These are phyloP conservation scores for Closterium sp. DNA, from an alignment of 139 green algal genomes.

Conservation along the genomic window DNA sequence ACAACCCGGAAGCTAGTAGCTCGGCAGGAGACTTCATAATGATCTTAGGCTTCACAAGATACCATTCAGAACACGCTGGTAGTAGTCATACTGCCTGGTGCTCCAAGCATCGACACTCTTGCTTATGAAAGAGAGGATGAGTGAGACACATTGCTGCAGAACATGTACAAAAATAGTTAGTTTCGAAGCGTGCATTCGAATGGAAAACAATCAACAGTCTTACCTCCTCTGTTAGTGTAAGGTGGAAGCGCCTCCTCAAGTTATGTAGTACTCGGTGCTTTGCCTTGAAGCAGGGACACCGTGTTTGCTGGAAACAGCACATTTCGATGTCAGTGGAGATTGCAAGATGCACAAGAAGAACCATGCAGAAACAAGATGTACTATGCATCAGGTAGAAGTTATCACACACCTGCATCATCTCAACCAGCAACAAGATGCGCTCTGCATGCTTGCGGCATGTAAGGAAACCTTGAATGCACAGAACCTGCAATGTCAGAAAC, in stretches of 20 bases:
- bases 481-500: slow-evolving; percentile 20
- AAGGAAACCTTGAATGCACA: slow-evolving; percentile 96
- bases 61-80: slow-evolving; percentile 94
- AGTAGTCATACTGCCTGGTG: slow-evolving; percentile 98
- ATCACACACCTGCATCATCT: slow-evolving; percentile 80
- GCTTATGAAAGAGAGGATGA: slow-evolving; percentile 84
- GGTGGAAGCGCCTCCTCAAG: slow-evolving; percentile 81
- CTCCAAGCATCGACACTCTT: slow-evolving; percentile 91
- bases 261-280: slow-evolving; percentile 70
- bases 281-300: slow-evolving; percentile 92
- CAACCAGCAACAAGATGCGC: slow-evolving; percentile 75
- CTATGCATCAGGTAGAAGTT: background rate
- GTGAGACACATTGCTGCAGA: slow-evolving; percentile 69
- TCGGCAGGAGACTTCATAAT: background rate
- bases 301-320: slow-evolving; percentile 53
- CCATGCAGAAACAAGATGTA: background rate
- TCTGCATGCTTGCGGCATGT: slow-evolving; percentile 85
- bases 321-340: background rate
- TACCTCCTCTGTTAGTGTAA: slow-evolving; percentile 63
- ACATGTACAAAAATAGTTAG: slow-evolving; percentile 17
- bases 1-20: no score
- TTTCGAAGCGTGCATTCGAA: background rate
- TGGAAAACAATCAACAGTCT: slow-evolving; percentile 29
- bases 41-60: slow-evolving; percentile 77
- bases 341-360: no score